Evolutionary conservation across 441 rosid genomes (phyloP).

Genomic region (Corymbia calophylla): DNA sequence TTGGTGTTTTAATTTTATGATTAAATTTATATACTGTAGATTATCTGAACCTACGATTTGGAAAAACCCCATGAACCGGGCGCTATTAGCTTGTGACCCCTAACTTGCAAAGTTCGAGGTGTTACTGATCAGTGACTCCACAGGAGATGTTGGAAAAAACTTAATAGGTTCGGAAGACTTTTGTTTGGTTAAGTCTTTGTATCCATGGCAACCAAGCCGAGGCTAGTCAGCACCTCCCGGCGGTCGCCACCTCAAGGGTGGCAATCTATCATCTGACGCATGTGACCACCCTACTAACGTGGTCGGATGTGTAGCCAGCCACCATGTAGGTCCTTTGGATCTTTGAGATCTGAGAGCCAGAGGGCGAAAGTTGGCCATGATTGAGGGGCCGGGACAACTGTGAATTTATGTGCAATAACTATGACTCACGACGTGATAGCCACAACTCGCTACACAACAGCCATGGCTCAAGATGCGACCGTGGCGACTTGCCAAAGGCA

Average conservation of each 20-base stretch:
- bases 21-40: background rate
- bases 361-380: background rate
- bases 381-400: background rate
- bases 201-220: background rate
- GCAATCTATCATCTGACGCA: background rate
- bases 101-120: background rate
- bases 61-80: background rate
- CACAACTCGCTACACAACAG: background rate
- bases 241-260: background rate
- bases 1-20: too few species aligned
- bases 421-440: background rate
- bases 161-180: background rate
- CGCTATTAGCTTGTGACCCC: fast-evolving
- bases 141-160: background rate
- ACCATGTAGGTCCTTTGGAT: background rate
- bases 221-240: background rate
- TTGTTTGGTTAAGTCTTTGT: background rate
- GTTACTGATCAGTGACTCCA: background rate
- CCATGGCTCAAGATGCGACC: background rate
- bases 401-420: background rate
- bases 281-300: background rate
- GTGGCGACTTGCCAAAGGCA: background rate
- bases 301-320: too few species aligned
- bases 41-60: background rate
- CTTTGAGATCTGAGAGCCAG: background rate